These are phyloP conservation scores for Danielozyma ontarioensis DNA, from an alignment of 805 yeast species.

Conservation along the genomic window DNA sequence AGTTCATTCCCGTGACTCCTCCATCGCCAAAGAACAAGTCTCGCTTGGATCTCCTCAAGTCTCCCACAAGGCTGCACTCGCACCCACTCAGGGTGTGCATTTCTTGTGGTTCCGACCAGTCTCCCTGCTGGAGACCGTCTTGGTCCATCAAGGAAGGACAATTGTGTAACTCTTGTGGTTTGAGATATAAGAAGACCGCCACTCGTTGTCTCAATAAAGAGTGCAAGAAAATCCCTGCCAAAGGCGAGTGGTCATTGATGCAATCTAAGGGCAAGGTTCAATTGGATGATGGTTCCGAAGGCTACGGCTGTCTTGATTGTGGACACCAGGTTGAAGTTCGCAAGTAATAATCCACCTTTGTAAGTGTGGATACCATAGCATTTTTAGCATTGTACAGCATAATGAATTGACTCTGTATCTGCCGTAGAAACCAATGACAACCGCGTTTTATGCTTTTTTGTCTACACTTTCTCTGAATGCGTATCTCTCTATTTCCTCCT, in stretches of 20 bases:
- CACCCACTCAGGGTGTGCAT: constrained; percentile 59
- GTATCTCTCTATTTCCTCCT: too few species aligned
- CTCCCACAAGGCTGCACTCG: constrained; percentile 24
- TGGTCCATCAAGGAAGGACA: constrained; percentile 94
- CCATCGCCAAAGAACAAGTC: constrained; percentile 29
- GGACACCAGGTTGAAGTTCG: constrained; percentile 39
- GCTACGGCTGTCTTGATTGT: constrained; percentile 39
- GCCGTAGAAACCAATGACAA: too few species aligned
- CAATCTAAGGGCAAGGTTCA: constrained; percentile 53
- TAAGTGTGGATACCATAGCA: too few species aligned
- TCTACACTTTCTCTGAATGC: too few species aligned
- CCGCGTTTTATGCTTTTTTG: too few species aligned
- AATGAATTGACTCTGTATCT: too few species aligned
- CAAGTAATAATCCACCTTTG: constrained; percentile 7
- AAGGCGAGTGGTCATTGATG: constrained; percentile 92
- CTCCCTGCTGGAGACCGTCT: constrained; percentile 98
- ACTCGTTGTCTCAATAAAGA: constrained; percentile 75
- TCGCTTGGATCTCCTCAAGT: constrained; percentile 25
- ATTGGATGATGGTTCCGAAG: constrained; percentile 36
- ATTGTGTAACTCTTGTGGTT: constrained; percentile 92
- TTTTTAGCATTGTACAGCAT: too few species aligned
- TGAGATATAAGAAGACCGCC: constrained; percentile 89
- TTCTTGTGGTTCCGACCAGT: constrained; percentile 84
- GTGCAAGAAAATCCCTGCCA: constrained; percentile 90
- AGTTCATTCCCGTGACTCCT: constrained; percentile 39